phyloP scores from a whole-genome alignment of 78 protist species.

The Protostelium mycophagum region DNA sequence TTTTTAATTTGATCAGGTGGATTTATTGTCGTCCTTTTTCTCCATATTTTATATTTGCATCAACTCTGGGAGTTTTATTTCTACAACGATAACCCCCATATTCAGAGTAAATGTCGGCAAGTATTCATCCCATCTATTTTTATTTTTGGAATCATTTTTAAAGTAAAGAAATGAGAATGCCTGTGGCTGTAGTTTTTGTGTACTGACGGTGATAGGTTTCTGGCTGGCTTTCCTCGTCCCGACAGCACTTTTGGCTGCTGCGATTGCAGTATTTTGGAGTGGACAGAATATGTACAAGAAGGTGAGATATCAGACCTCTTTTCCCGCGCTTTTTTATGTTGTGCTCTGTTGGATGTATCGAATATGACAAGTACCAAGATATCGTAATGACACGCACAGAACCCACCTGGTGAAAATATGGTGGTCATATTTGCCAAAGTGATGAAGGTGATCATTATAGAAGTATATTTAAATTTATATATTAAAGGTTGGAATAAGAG shows the following conservation, averaged over 20 bases:
- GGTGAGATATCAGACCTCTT: not conserved
- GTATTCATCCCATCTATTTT: no score
- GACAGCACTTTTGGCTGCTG: constrained; percentile 28
- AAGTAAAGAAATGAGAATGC: not conserved
- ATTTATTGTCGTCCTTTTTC: constrained; percentile 25
- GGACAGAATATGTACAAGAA: constrained; percentile 29
- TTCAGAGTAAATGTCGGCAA: constrained; percentile 19
- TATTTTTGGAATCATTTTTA: no score
- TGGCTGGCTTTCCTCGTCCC: constrained; percentile 77
- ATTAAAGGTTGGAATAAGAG: not conserved
- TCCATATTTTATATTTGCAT: constrained; percentile 57
- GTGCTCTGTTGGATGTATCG: no score
- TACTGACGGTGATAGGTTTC: not conserved
- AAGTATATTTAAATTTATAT: not conserved
- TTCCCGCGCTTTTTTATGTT: not conserved
- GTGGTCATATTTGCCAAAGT: constrained; percentile 10
- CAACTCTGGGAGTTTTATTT: constrained; percentile 49
- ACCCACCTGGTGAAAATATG: constrained; percentile 17
- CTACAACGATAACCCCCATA: constrained; percentile 61
- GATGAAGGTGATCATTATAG: not conserved
- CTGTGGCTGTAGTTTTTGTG: not conserved
- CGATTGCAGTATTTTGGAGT: constrained; percentile 18
- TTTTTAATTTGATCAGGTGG: constrained; percentile 7
- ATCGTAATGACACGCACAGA: not conserved
- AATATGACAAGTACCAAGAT: no score